Conservation (phyloP, 306 rosid species). For the Gastrolobium villosum region DNA sequence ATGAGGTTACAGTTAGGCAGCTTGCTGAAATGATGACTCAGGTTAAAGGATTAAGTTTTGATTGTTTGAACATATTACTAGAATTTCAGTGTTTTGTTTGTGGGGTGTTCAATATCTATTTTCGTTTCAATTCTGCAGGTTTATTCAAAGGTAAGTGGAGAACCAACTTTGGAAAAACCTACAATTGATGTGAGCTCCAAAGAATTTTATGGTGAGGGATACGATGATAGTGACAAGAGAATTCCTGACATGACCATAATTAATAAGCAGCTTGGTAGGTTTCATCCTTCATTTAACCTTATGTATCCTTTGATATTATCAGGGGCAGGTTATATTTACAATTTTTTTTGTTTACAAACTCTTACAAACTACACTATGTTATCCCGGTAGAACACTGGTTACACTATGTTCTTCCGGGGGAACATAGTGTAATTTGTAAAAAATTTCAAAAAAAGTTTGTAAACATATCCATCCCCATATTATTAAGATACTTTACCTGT, state of each 20-base stretch:
- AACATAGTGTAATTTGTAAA: too few species aligned
- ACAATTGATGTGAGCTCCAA: slow-evolving; percentile 85
- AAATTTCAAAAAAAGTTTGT: too few species aligned
- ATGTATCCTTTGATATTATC: background rate
- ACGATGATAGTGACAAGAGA: slow-evolving; percentile 94
- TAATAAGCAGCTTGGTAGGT: slow-evolving; percentile 85
- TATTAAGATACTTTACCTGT: background rate
- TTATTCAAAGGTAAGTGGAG: slow-evolving; percentile 84
- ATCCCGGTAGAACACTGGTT: too few species aligned
- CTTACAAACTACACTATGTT: too few species aligned
- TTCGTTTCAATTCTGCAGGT: slow-evolving; percentile 59
- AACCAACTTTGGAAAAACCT: slow-evolving; percentile 66
- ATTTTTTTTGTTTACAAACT: too few species aligned
- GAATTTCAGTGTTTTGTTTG: background rate
- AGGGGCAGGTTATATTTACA: too few species aligned
- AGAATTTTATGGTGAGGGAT: slow-evolving; percentile 94
- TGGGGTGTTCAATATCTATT: slow-evolving; percentile 1
- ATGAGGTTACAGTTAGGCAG: slow-evolving; percentile 97
- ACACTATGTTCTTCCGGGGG: too few species aligned
- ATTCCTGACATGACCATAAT: slow-evolving; percentile 97
- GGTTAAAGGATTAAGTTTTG: slow-evolving; percentile 54
- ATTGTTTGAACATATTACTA: background rate
- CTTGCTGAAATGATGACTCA: slow-evolving; percentile 94
- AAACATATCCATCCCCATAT: too few species aligned
- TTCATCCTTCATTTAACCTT: slow-evolving; percentile 10